Conservation (phyloP, 2,329 filamentous ascomycete genomes). For the Apiospora sp. region DNA sequence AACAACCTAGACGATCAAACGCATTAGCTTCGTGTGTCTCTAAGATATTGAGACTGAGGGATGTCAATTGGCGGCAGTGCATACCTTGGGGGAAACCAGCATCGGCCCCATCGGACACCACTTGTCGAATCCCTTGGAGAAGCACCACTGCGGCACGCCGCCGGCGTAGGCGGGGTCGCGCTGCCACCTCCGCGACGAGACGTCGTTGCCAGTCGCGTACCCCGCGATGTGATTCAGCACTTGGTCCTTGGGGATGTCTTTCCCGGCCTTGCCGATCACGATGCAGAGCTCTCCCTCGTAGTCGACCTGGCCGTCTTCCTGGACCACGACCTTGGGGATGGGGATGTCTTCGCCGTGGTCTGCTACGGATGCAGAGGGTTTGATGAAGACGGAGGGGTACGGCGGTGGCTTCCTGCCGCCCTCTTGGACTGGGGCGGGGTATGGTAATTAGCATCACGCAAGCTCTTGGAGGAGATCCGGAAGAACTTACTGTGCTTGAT, state of each 20-base stretch:
- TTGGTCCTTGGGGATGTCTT: constrained; percentile 52
- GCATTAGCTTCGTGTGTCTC: not conserved
- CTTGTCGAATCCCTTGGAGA: constrained; percentile 64
- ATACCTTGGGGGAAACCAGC: constrained; percentile 47
- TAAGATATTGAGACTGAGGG: too few species aligned
- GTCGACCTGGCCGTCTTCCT: constrained; percentile 55
- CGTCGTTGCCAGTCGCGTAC: constrained; percentile 63
- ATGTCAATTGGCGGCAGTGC: constrained; percentile 25
- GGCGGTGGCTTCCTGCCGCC: constrained; percentile 48
- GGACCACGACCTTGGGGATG: constrained; percentile 54
- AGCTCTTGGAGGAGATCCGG: not conserved
- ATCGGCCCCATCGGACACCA: constrained; percentile 61
- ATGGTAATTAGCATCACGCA: not conserved
- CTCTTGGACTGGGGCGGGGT: constrained; percentile 43
- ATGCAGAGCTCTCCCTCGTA: constrained; percentile 57
- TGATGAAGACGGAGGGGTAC: constrained; percentile 58
- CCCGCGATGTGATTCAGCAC: constrained; percentile 60
- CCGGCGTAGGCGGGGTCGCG: constrained; percentile 52
- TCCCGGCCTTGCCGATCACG: constrained; percentile 58
- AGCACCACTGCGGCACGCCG: constrained; percentile 56
- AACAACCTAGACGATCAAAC: constrained; percentile 10
- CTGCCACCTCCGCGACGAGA: constrained; percentile 61
- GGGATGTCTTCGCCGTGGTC: constrained; percentile 47
- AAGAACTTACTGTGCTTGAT: constrained; percentile 52
- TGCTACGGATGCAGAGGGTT: constrained; percentile 52